Percentiles rank a stretch among this genome's conserved stretches.
phyloP scores from a whole-genome alignment of 169 alveolate species.

The Blepharisma undulans region DNA sequence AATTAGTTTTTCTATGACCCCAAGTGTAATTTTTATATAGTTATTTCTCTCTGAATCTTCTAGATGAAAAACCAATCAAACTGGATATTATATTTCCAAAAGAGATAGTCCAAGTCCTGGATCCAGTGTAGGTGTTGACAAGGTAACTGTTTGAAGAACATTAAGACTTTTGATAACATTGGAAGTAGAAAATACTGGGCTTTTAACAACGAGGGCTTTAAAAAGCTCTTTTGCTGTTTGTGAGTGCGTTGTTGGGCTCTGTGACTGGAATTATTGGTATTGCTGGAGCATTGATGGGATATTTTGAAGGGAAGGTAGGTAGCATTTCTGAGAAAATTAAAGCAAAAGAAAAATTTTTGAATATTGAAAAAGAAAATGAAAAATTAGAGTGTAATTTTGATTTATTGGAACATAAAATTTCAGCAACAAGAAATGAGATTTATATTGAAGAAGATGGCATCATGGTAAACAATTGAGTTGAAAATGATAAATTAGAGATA shows the following conservation, averaged over 20 bases:
- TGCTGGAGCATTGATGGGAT: background rate
- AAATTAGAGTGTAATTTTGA: background rate
- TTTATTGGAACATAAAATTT: background rate
- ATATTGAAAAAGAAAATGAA: background rate
- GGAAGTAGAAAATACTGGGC: background rate
- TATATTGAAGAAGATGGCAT: too few relatives aligned
- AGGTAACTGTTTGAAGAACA: background rate
- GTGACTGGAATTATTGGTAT: background rate
- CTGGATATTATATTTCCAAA: background rate
- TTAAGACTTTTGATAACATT: background rate
- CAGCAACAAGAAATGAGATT: background rate
- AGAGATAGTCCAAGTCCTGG: background rate
- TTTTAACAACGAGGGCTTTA: background rate
- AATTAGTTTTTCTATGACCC: background rate
- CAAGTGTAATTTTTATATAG: background rate
- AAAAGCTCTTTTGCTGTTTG: background rate
- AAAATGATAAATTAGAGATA: too few relatives aligned
- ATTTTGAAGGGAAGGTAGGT: background rate
- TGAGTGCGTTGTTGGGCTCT: background rate
- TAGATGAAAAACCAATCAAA: background rate
- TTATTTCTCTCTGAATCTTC: background rate
- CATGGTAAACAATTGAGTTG: too few relatives aligned
- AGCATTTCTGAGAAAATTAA: background rate
- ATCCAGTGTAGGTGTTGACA: background rate
- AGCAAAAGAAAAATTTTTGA: too few relatives aligned